Base-by-base conservation (phyloP, 257 asterid genomes). In the Ajuga chamaepitys region DNA sequence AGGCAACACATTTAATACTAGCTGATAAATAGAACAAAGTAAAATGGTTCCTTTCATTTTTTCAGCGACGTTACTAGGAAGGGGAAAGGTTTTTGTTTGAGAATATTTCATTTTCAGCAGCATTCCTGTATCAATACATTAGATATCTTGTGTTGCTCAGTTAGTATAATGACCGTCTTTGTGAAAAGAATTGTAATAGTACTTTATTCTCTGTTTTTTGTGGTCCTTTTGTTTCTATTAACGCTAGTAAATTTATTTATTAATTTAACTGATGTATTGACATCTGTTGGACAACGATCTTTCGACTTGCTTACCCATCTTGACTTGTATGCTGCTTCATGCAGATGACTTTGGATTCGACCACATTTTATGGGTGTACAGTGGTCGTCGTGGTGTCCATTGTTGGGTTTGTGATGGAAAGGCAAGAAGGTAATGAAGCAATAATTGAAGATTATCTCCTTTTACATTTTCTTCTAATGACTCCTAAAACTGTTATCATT, bases 351-450 rank as follows among this genome's bases (percentile, higher is more conserved):
- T 92, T 75, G 97, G 96, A 30, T 92, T 87, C 78, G 80, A 76
- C 58, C 97, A 92, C 82, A 84, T 89, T 63, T 84, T 92, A 48
- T 91, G 98, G 98, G 98, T 88, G 44, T 91, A 84, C 67, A 91
- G 98, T 77, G 95, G 98, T 7, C 83, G 98, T 24, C 98, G 98
- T 78, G 98, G 98, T 74, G 98, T 92, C 71, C 97, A 87, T 74
- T 92, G 96, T 70, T 92, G 97, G 98, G 98, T 92, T 58, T 92
- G 98, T 73, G 98, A 92, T 73, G 89, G 86, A 58, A 91, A 83
- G 74, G 98, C 96, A 10, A 83, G 98, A 83, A 81, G 98, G 95
- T 91, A 79, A 54, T 70, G 62, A 46, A 61, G 74, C 67, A 53
- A 6, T 57, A 61, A 14, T 46, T 57, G n/a, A 46, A 57, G 21